Conservation (phyloP, 352 stramenopile genomes). For the Pythium myriotylum region DNA sequence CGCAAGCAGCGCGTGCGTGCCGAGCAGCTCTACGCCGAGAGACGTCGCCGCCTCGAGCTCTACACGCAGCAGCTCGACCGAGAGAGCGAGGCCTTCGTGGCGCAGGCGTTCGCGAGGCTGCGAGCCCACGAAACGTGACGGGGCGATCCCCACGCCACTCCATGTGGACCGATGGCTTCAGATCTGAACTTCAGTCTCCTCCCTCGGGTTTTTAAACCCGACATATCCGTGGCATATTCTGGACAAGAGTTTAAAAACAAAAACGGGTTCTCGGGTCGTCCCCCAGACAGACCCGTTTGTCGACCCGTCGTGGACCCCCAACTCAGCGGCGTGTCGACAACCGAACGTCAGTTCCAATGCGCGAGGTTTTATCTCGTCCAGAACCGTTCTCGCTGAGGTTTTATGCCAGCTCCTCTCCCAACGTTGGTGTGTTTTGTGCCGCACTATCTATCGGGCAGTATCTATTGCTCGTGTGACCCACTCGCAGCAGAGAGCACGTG, state of each 20-base stretch:
- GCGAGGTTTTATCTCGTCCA: slow-evolving; percentile 24
- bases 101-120: neutral
- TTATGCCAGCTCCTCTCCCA: slow-evolving; percentile 7
- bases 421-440: slow-evolving; percentile 20
- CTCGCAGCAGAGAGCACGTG: slow-evolving; percentile 21
- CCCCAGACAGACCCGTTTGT: slow-evolving; percentile 13
- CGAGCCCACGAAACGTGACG: neutral
- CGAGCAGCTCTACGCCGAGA: slow-evolving; percentile 27
- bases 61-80: slow-evolving; percentile 30
- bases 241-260: neutral
- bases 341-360: slow-evolving; percentile 20
- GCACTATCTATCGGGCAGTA: too few species aligned
- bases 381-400: slow-evolving; percentile 7
- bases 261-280: neutral
- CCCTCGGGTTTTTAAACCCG: neutral
- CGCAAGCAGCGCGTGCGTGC: slow-evolving; percentile 35
- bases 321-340: slow-evolving; percentile 7
- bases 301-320: slow-evolving; percentile 14
- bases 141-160: too few species aligned
- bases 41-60: slow-evolving; percentile 26
- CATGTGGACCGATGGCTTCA: too few species aligned
- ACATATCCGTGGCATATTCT: too few species aligned
- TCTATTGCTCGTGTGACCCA: slow-evolving; percentile 9
- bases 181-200: slow-evolving; percentile 11
- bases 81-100: slow-evolving; percentile 10